phyloP scores from a whole-genome alignment of 139 green algal species.

The Coelastrella sp. region DNA sequence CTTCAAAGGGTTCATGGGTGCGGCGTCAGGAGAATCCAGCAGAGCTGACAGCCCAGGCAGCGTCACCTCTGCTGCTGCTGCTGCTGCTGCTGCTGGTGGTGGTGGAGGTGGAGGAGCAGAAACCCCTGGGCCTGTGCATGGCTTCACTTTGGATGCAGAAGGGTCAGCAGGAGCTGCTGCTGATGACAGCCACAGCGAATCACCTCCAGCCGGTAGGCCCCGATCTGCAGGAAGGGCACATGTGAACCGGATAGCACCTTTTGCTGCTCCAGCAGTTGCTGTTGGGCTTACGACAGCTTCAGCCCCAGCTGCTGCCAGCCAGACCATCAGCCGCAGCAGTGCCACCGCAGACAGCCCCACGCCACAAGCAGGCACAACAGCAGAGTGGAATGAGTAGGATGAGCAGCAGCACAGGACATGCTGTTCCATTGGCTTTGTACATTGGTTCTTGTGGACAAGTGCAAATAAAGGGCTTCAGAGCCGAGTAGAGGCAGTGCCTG shows the following conservation, averaged over 20 bases:
- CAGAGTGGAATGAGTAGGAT: too few relatives aligned
- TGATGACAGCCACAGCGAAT: background rate
- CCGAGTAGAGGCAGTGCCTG: too few relatives aligned
- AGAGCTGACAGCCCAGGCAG: background rate
- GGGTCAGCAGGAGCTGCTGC: background rate
- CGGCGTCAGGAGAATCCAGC: background rate
- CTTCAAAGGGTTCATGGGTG: background rate
- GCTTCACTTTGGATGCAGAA: too few relatives aligned
- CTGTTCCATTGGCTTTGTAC: too few relatives aligned
- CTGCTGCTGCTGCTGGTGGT: background rate
- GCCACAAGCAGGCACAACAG: too few relatives aligned
- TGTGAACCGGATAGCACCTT: background rate
- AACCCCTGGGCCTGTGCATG: background rate
- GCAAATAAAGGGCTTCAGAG: too few relatives aligned
- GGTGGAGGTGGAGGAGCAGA: background rate
- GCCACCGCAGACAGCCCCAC: too few relatives aligned
- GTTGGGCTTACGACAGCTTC: background rate
- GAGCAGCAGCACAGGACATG: too few relatives aligned
- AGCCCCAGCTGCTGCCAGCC: background rate
- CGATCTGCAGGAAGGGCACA: background rate
- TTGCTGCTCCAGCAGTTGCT: background rate
- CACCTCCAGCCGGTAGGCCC: background rate
- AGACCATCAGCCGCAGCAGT: too few relatives aligned
- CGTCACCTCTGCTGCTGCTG: background rate
- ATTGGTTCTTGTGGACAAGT: too few relatives aligned